Conservation (phyloP, 495 filamentous ascomycete species). For the Aspergillus funiculosus region DNA sequence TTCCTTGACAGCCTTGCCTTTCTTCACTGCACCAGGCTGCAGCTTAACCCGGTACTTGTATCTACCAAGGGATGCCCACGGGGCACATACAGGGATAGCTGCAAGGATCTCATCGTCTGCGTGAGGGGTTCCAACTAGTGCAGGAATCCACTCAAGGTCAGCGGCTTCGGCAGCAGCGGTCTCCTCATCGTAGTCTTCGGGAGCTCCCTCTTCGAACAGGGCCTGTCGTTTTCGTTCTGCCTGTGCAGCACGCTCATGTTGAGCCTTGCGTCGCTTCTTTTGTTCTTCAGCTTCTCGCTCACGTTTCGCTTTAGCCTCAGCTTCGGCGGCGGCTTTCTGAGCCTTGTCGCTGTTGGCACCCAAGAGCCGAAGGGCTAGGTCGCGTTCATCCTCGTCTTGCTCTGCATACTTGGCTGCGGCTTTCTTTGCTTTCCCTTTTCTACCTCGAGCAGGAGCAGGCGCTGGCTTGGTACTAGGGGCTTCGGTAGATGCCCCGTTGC, state of each 20-base stretch:
- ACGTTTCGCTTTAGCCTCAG: constrained; percentile 45
- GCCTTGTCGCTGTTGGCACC: constrained; percentile 60
- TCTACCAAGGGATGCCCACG: constrained; percentile 70
- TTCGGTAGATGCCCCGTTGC: constrained; percentile 7
- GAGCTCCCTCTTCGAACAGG: constrained; percentile 48
- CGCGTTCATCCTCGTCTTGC: constrained; percentile 90
- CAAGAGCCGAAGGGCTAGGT: constrained; percentile 71
- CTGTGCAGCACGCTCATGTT: constrained; percentile 67
- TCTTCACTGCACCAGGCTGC: constrained; percentile 85
- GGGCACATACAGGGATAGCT: constrained; percentile 84
- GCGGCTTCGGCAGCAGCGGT: constrained; percentile 39
- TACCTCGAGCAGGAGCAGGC: constrained; percentile 60
- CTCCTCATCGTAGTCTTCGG: constrained; percentile 55
- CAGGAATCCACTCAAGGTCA: constrained; percentile 57
- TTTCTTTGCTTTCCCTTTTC: constrained; percentile 80
- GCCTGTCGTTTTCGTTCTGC: constrained; percentile 55
- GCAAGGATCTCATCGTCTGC: constrained; percentile 84
- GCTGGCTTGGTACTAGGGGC: constrained; percentile 22
- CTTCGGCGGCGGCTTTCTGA: constrained; percentile 44
- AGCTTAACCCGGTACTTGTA: constrained; percentile 90
- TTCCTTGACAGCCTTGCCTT: constrained; percentile 91
- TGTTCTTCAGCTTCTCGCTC: constrained; percentile 60
- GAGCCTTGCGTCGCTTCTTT: constrained; percentile 64
- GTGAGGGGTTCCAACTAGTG: constrained; percentile 69
- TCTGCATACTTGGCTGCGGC: constrained; percentile 84